Evolutionary conservation across 139 green algal genomes (phyloP), one percentile per base, ranked within the genome.

Genomic region (Haematococcus lacustris): DNA sequence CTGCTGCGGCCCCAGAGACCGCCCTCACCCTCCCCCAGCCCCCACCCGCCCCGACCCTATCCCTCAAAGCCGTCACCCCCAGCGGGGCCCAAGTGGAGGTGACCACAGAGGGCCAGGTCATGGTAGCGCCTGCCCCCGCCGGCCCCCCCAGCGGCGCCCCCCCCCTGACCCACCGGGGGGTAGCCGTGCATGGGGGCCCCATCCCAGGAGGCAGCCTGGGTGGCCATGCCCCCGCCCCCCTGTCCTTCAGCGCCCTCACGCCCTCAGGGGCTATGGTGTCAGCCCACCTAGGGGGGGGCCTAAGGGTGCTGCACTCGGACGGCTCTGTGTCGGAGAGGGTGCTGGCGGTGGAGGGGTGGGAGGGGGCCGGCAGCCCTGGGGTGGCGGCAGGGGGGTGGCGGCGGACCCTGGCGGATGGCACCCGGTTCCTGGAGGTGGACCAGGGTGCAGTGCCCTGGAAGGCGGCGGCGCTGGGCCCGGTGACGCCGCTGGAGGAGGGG

Each of bases 201-300:
- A 13, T 88, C 32, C 13, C n/a, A 4, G 50, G 60, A 53, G 79
- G 79, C 7, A 33, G 78, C 40, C 68, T 88, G 25, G 47, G 73
- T 7, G 51, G 38, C 3, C 32, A 75, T 25, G 53, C 78, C 13
- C 35, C 72, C 30, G 57, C 47, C 9, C 65, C 71, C 0, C 57
- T 66, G 38, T 39, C 62, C 38, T 88, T 82, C 75, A 74, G 75
- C 47, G 80, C 82, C 3, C 37, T 88, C 37, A 78, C 81, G 30
- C 51, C 53, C 35, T 43, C 74, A 6, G 79, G 82, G 34, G 77
- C 77, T 2, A 63, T 88, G 3, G 73, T 74, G 51, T 69, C 63
- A 3, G 66, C 63, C 23, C 43, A 34, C 34, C n/a, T 33, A 21
- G 41, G 61, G 30, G 76, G 66, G 5, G 68, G 25, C 5, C 6